Percentiles rank a stretch among this genome's conserved stretches.
These are phyloP conservation scores for Penicillium macrosclerotiorum DNA, from an alignment of 495 filamentous ascomycete genomes.

Conservation along the genomic window DNA sequence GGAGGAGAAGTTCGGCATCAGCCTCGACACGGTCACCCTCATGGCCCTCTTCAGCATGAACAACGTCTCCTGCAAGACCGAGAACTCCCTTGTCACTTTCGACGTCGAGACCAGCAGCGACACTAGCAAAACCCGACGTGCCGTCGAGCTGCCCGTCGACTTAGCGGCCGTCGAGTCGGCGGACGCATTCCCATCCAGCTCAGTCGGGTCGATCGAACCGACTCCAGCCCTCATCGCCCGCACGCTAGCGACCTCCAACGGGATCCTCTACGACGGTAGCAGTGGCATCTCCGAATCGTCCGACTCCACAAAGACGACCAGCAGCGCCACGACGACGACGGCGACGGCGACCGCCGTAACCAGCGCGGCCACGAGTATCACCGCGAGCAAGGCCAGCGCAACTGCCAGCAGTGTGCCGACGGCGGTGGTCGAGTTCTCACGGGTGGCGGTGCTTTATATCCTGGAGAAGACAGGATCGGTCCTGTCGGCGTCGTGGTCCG, in stretches of 20 bases:
- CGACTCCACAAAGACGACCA: slow-evolving; percentile 10
- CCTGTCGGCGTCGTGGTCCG: slow-evolving; percentile 30
- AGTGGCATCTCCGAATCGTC: slow-evolving; percentile 4
- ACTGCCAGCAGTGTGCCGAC: slow-evolving; percentile 21
- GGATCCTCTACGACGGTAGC: slow-evolving; percentile 44
- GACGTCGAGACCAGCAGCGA: slow-evolving; percentile 30
- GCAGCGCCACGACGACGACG: slow-evolving; percentile 8
- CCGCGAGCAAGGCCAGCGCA: neutral
- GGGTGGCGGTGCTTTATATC: slow-evolving; percentile 49
- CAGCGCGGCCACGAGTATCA: slow-evolving; percentile 12
- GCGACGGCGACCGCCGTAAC: slow-evolving; percentile 6
- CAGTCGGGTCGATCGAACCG: slow-evolving; percentile 3
- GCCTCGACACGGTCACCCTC: slow-evolving; percentile 62
- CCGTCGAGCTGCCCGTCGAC: slow-evolving; percentile 10
- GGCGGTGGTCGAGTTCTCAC: slow-evolving; percentile 42
- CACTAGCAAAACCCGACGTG: slow-evolving; percentile 30
- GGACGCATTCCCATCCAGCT: slow-evolving; percentile 1
- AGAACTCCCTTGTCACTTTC: slow-evolving; percentile 87
- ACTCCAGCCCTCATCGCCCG: slow-evolving; percentile 31
- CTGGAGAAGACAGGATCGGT: slow-evolving; percentile 47
- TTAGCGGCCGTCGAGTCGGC: neutral
- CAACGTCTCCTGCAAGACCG: slow-evolving; percentile 70
- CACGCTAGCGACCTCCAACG: slow-evolving; percentile 38
- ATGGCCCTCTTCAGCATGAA: slow-evolving; percentile 72
- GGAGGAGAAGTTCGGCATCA: slow-evolving; percentile 68